Conservation (phyloP, 306 rosid genomes). For the Acacia confusa region DNA sequence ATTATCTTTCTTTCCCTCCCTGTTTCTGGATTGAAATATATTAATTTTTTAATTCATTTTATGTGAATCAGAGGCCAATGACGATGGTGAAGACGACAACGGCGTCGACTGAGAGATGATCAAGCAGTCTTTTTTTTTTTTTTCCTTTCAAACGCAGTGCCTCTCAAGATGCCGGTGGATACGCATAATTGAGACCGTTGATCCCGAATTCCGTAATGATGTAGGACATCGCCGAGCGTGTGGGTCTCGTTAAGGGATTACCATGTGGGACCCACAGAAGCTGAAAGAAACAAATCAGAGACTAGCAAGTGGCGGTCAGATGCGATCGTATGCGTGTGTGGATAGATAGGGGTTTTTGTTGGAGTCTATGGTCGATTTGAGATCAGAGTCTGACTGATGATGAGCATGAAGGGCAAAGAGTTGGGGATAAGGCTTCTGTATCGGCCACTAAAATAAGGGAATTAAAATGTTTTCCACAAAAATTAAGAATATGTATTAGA, state of each 20-base stretch:
- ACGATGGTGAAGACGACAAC: neutral
- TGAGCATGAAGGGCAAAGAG: neutral
- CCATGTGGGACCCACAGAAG: neutral
- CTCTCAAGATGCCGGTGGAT: neutral
- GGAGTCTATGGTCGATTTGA: neutral
- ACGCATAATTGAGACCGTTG: neutral
- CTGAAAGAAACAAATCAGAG: neutral
- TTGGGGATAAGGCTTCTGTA: neutral
- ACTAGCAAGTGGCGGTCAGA: neutral
- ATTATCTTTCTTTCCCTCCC: neutral
- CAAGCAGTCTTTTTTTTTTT: too few species aligned
- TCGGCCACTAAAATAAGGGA: neutral
- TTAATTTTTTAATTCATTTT: neutral
- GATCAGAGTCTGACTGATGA: neutral
- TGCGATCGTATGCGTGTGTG: neutral
- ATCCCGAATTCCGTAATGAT: neutral
- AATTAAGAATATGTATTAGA: too few species aligned
- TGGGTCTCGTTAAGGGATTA: neutral
- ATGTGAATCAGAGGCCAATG: slow-evolving; percentile 11
- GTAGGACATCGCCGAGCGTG: neutral
- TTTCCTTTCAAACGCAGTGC: neutral
- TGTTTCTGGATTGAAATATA: neutral
- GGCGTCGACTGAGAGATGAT: neutral
- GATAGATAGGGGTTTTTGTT: neutral
- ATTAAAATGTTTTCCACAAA: neutral